A percentile compares a stretch with the other conserved stretches of the same genome.
Evolutionary conservation across 306 rosid species (phyloP).

Genomic region (Vigna angularis): DNA sequence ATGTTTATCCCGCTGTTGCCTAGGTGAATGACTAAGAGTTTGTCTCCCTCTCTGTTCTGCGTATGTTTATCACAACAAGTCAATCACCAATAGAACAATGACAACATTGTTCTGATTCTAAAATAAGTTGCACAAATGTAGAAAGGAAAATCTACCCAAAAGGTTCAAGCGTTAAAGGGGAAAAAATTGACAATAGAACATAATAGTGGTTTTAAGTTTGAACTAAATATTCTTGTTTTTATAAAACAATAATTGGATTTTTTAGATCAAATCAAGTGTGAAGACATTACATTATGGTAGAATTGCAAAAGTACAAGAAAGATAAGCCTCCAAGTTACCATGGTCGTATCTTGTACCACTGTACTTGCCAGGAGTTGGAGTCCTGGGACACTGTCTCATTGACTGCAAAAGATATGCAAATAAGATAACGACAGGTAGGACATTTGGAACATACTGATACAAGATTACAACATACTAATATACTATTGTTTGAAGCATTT

Average conservation of each 20-base stretch:
- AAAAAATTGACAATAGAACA: background rate
- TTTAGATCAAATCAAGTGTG: background rate
- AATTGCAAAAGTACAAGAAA: slow-evolving; percentile 6
- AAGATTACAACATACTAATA: slow-evolving; percentile 1
- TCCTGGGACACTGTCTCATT: slow-evolving; percentile 55
- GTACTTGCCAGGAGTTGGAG: slow-evolving; percentile 59
- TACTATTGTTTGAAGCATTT: slow-evolving; percentile 24
- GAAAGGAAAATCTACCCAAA: background rate
- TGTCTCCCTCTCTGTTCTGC: background rate
- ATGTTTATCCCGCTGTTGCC: slow-evolving; percentile 10
- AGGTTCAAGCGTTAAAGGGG: background rate
- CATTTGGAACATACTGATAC: background rate
- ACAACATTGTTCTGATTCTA: background rate
- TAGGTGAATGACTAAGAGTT: background rate
- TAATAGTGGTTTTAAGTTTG: no score
- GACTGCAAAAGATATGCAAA: slow-evolving; percentile 52
- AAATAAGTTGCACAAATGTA: background rate
- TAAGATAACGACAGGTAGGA: slow-evolving; percentile 22
- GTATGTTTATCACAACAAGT: background rate
- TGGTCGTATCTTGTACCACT: slow-evolving; percentile 49
- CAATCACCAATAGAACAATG: background rate
- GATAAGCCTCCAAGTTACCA: slow-evolving; percentile 38
- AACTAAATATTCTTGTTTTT: no score
- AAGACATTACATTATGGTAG: background rate
- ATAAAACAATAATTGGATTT: no score